A percentile compares a stretch with the other conserved stretches of the same genome.
Conservation (phyloP, 768 basidiomycete genomes). For the Boletus vermiculosoides region DNA sequence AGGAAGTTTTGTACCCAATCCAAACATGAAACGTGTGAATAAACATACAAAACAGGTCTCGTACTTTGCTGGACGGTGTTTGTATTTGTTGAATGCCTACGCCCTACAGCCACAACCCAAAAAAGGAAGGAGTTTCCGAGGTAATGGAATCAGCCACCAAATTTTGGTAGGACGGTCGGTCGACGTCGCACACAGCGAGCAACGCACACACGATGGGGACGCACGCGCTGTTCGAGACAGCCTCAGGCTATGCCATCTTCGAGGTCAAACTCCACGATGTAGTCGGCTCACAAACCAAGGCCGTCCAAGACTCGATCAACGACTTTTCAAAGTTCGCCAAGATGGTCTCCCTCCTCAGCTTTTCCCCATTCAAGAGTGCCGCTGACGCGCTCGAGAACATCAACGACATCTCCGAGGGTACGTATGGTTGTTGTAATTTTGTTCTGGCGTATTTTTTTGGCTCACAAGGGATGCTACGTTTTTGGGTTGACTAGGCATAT, state of each 20-base stretch:
- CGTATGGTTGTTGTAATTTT: conserved; percentile 17
- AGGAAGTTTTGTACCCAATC: too few species aligned
- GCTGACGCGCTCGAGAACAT: conserved; percentile 93
- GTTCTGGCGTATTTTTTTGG: too few species aligned
- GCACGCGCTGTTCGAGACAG: conserved; percentile 89
- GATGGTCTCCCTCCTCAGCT: conserved; percentile 89
- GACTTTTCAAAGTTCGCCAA: conserved; percentile 88
- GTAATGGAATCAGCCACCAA: conserved; percentile 10
- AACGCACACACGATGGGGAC: conserved; percentile 53
- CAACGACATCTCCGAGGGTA: conserved; percentile 95
- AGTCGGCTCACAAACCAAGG: conserved; percentile 74
- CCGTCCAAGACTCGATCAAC: conserved; percentile 81
- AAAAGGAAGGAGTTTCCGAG: too few species aligned
- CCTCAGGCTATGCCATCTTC: conserved; percentile 93
- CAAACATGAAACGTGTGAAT: conserved; percentile 5
- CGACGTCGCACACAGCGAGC: conserved; percentile 37
- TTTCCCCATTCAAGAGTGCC: conserved; percentile 91
- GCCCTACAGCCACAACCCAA: too few species aligned
- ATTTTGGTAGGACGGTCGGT: conserved; percentile 23
- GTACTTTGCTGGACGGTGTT: too few species aligned
- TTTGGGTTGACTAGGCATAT: conserved; percentile 53
- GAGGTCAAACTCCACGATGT: conserved; percentile 84
- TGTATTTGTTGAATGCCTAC: too few species aligned
- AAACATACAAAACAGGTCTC: neutral
- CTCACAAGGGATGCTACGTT: neutral